Base-by-base conservation (phyloP, 2,329 filamentous ascomycete species). In the Beauveria asiatica region DNA sequence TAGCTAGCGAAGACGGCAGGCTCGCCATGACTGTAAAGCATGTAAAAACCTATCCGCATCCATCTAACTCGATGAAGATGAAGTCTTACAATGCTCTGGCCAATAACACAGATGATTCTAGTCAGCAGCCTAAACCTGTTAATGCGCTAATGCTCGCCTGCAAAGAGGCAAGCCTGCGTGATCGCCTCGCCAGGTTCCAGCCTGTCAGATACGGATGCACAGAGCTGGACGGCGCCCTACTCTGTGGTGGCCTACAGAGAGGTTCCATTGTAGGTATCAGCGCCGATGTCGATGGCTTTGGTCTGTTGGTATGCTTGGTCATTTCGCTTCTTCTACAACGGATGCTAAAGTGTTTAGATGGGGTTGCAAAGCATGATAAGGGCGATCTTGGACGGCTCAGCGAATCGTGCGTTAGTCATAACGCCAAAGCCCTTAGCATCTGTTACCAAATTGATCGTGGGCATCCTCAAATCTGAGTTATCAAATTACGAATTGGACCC, bases 181-280 rank as follows among this genome's bases (percentile, higher is more conserved):
- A 75, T 57, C 67, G 58, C 16, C 65, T 72, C 1, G 61, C 59
- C 19, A 45, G 60, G 7, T 65, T 70, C 4, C 76, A 76, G 0
- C 61, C 59, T 5, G 68, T 76, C 33, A 61, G 65, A 30, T 78
- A 74, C 1, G 82, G 81, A 13, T 82, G 79, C 57, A 46, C 53
- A 2, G 80, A 78, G 62, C 64, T 85, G 39, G 82, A 85, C 63
- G 68, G 73, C 2, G 67, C 77, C 33, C 73, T 80, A 6, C 69
- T 84, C 5, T 60, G 76, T 6, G 73, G 72, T 2, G 80, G 80
- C 0, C 70, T 83, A 11, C 76, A 79, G 67, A 69, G 78, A n/a
- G 82, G 81, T 0, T 71, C 70, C 21, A 75, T 85, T 0, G 77
- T 83, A 1, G 83, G 82, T 1, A 58, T 84, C 59, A 85, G 81